phyloP scores from a whole-genome alignment of 495 filamentous ascomycete species.

The Annulohypoxylon bovei region DNA sequence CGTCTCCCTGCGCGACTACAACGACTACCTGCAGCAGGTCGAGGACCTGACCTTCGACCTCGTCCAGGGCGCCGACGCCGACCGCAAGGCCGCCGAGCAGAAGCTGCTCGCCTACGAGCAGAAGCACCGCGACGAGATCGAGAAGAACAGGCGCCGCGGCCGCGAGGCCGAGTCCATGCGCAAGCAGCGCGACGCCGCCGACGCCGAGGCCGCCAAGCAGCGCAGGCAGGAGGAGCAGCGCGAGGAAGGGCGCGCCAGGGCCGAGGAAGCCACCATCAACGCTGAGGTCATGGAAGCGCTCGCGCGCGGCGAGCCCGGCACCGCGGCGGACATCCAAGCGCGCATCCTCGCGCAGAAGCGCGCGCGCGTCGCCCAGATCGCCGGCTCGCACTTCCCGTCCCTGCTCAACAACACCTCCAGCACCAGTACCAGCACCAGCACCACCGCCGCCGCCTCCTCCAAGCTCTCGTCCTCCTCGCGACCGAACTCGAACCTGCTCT shows the following conservation, averaged over 20 bases:
- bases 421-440: too few relatives aligned
- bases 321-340: slow-evolving; percentile 64
- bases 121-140: slow-evolving; percentile 74
- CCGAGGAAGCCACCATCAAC: slow-evolving; percentile 58
- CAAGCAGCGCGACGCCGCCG: slow-evolving; percentile 50
- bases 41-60: slow-evolving; percentile 92
- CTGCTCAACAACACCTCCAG: slow-evolving; percentile 41
- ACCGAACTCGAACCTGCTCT: slow-evolving; percentile 52
- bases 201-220: slow-evolving; percentile 65
- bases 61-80: slow-evolving; percentile 73
- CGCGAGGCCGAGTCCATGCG: slow-evolving; percentile 64
- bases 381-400: slow-evolving; percentile 28
- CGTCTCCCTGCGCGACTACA: slow-evolving; percentile 78
- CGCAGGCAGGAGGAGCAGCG: slow-evolving; percentile 67
- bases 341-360: slow-evolving; percentile 78
- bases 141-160: slow-evolving; percentile 73
- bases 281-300: slow-evolving; percentile 63
- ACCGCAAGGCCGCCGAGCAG: slow-evolving; percentile 69
- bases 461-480: not conserved
- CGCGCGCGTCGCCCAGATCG: slow-evolving; percentile 49
- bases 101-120: slow-evolving; percentile 72
- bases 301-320: slow-evolving; percentile 57
- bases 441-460: slow-evolving; percentile 27
- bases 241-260: slow-evolving; percentile 61
- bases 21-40: slow-evolving; percentile 93